Conservation (phyloP, 768 basidiomycete species). For the Rhizopogon sp. region DNA sequence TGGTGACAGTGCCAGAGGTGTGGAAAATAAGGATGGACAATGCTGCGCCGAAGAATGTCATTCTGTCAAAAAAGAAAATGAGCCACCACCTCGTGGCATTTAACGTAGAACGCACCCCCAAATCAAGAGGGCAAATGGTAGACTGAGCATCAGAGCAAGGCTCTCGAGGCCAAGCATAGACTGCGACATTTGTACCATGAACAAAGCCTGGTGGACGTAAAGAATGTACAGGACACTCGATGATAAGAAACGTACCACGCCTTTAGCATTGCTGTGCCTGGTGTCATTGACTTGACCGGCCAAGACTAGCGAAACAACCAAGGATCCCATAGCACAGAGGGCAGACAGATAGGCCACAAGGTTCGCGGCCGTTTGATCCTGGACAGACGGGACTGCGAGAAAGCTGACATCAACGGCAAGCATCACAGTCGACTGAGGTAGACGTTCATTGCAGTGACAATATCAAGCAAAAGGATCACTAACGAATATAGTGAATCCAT, state of each 20-base stretch:
- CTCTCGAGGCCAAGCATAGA: slow-evolving; percentile 17
- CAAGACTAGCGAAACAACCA: slow-evolving; percentile 31
- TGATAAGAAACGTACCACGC: slow-evolving; percentile 20
- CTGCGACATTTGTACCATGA: slow-evolving; percentile 11
- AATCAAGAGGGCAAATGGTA: slow-evolving; percentile 27
- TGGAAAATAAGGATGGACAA: slow-evolving; percentile 22
- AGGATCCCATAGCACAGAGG: slow-evolving; percentile 28
- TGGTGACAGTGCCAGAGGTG: slow-evolving; percentile 7
- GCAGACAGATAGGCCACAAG: slow-evolving; percentile 34
- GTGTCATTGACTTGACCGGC: slow-evolving; percentile 29
- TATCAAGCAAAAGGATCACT: slow-evolving; percentile 6
- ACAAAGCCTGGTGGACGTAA: slow-evolving; percentile 14
- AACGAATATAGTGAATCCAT: slow-evolving; percentile 44
- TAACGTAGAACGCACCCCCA: slow-evolving; percentile 18
- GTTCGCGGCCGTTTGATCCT: slow-evolving; percentile 4
- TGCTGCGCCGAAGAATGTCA: slow-evolving; percentile 21
- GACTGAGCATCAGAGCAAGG: slow-evolving; percentile 26
- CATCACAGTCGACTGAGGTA: slow-evolving; percentile 41
- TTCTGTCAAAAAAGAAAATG: background rate
- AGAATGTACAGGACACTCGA: background rate
- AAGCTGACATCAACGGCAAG: slow-evolving; percentile 51
- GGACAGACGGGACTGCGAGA: slow-evolving; percentile 43
- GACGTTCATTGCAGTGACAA: background rate
- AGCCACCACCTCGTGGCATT: background rate
- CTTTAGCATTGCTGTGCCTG: slow-evolving; percentile 11